Conservation (phyloP, 805 yeast species). For the Lipomyces sp. region DNA sequence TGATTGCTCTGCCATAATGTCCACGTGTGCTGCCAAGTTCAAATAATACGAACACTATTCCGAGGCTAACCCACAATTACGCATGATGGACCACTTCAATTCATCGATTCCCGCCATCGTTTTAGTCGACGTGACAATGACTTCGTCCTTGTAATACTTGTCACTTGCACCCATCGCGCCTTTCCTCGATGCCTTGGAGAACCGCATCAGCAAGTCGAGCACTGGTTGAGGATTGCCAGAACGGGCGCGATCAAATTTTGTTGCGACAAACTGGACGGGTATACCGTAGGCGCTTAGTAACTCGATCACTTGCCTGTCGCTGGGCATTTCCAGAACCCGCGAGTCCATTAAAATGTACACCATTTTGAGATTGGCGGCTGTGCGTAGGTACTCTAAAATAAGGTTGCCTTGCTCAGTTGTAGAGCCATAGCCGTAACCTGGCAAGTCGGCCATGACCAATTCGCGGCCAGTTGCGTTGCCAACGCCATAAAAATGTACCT, state of each 20-base stretch:
- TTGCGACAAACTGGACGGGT: slow-evolving; percentile 26
- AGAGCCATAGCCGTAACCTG: slow-evolving; percentile 86
- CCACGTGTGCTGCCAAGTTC: not conserved
- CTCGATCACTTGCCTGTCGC: slow-evolving; percentile 14
- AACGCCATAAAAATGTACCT: slow-evolving; percentile 14
- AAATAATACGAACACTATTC: not conserved
- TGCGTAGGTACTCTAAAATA: slow-evolving; percentile 64
- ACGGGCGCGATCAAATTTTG: slow-evolving; percentile 22
- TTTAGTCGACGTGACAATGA: slow-evolving; percentile 17
- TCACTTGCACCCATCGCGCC: slow-evolving; percentile 8
- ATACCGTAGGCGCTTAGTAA: slow-evolving; percentile 13
- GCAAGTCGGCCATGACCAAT: slow-evolving; percentile 77
- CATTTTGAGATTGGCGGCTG: slow-evolving; percentile 48
- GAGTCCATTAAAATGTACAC: slow-evolving; percentile 24
- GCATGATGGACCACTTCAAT: slow-evolving; percentile 16
- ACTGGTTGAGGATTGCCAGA: not conserved
- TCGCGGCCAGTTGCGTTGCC: slow-evolving; percentile 60
- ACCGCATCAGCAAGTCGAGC: not conserved
- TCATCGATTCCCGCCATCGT: slow-evolving; percentile 12
- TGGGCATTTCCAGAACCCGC: slow-evolving; percentile 5
- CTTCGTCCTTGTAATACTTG: slow-evolving; percentile 1
- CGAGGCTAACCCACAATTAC: slow-evolving; percentile 1
- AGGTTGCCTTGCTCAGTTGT: slow-evolving; percentile 68
- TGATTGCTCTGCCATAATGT: not conserved
- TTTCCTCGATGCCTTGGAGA: slow-evolving; percentile 4